Conservation (phyloP, 257 asterid genomes). For the Solanum chmielewskii region DNA sequence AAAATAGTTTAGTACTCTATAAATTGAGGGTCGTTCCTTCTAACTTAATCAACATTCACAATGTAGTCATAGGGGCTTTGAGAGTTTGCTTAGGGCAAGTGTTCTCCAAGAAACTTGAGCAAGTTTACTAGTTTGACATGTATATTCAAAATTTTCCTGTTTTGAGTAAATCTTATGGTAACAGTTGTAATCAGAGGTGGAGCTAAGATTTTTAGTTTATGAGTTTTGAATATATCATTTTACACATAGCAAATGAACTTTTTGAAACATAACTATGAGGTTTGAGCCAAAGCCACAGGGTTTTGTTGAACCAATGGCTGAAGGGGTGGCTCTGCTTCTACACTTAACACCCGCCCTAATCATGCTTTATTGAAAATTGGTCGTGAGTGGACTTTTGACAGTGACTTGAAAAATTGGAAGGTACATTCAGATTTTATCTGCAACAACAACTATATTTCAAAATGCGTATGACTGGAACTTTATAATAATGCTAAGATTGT, state of each 20-base stretch:
- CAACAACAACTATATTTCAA: not conserved
- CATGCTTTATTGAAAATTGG: not conserved
- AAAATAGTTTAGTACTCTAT: no score
- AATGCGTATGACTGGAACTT: not conserved
- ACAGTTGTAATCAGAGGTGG: not conserved
- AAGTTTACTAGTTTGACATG: not conserved
- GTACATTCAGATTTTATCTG: not conserved
- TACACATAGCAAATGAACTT: not conserved
- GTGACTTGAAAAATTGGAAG: not conserved
- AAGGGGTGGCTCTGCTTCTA: not conserved
- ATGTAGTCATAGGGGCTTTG: no score
- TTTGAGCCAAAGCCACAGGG: not conserved
- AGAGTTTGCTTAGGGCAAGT: not conserved
- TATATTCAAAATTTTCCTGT: not conserved
- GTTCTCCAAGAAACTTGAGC: not conserved
- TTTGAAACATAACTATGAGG: not conserved
- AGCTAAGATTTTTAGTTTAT: not conserved
- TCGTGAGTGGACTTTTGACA: not conserved
- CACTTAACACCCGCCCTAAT: not conserved
- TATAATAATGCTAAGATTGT: not conserved
- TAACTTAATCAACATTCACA: no score
- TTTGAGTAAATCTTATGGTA: not conserved
- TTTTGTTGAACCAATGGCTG: not conserved
- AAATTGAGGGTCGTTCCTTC: no score
- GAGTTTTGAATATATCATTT: not conserved